Percentiles rank a stretch among this genome's conserved stretches.
phyloP scores from a whole-genome alignment of 176 grass and related monocot species.

The Oropetium thomaeum region DNA sequence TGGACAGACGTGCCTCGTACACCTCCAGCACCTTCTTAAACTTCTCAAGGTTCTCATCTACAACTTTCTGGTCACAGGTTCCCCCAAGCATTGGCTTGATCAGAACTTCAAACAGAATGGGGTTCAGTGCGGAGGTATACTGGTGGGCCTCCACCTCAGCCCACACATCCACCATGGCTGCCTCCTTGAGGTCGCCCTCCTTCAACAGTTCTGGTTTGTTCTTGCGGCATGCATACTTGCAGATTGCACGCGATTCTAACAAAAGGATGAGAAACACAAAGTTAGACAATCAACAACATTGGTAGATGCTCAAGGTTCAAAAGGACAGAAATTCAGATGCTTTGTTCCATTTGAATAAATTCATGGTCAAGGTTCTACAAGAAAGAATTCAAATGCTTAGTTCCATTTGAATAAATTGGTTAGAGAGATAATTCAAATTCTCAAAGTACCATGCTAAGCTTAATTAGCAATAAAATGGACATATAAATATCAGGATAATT shows the following conservation, averaged over 20 bases:
- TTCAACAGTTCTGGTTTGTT: constrained; percentile 57
- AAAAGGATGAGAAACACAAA: background rate
- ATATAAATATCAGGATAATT: background rate
- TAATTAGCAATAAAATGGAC: background rate
- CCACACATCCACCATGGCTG: constrained; percentile 65
- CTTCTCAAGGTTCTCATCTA: constrained; percentile 46
- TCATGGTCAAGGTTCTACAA: background rate
- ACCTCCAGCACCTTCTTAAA: constrained; percentile 55
- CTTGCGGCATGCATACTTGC: constrained; percentile 52
- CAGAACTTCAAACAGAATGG: constrained; percentile 36
- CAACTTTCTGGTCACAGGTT: constrained; percentile 33
- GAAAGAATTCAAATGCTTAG: background rate
- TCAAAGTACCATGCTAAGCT: background rate
- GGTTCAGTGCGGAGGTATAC: constrained; percentile 31
- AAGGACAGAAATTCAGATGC: background rate
- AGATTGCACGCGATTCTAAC: constrained; percentile 58
- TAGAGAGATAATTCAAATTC: no score
- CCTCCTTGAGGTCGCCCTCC: constrained; percentile 33
- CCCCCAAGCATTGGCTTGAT: constrained; percentile 45
- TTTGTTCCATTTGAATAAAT: background rate
- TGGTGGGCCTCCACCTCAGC: constrained; percentile 63
- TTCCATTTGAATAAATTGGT: background rate
- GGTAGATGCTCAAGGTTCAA: background rate
- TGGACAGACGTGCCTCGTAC: constrained; percentile 47
- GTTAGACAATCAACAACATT: background rate